These are phyloP conservation scores for Ganoderma meredithae DNA, from an alignment of 1,284 basidiomycete species.

Conservation along the genomic window DNA sequence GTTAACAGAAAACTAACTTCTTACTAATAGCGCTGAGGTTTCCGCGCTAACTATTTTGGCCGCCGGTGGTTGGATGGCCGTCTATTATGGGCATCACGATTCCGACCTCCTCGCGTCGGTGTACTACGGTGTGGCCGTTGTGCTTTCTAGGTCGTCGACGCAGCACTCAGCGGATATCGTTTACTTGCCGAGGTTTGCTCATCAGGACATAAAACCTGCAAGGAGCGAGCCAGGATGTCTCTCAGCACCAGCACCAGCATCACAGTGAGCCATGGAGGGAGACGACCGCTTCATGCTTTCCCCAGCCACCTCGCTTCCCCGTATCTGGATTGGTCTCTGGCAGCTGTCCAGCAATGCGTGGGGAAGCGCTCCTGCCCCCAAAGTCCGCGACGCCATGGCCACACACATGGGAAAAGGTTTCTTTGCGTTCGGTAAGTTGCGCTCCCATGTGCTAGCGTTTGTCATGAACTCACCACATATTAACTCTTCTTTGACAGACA, in stretches of 20 bases:
- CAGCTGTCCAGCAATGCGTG: slow-evolving; percentile 80
- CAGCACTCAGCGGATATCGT: slow-evolving; percentile 21
- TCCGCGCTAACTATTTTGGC: slow-evolving; percentile 13
- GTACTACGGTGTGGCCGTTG: slow-evolving; percentile 27
- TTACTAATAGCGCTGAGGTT: neutral
- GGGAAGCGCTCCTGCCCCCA: slow-evolving; percentile 72
- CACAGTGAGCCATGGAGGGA: slow-evolving; percentile 18
- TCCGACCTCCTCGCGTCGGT: slow-evolving; percentile 24
- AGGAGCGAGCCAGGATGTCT: neutral
- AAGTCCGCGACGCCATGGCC: slow-evolving; percentile 69
- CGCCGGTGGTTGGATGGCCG: slow-evolving; percentile 1
- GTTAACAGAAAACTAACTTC: slow-evolving; percentile 15
- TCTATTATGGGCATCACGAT: slow-evolving; percentile 17
- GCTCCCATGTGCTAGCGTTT: neutral
- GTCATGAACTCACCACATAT: neutral
- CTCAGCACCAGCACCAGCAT: slow-evolving; percentile 10
- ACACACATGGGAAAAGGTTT: slow-evolving; percentile 69
- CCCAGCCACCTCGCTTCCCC: slow-evolving; percentile 25
- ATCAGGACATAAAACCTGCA: slow-evolving; percentile 19
- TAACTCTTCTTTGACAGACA: slow-evolving; percentile 39
- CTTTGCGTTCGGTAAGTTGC: slow-evolving; percentile 68
- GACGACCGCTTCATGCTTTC: slow-evolving; percentile 26
- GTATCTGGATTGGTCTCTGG: slow-evolving; percentile 59
- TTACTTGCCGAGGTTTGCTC: slow-evolving; percentile 25
- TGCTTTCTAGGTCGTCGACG: slow-evolving; percentile 8